Base-by-base conservation (phyloP, 78 protist species). In the Corallochytrium limacisporum region DNA sequence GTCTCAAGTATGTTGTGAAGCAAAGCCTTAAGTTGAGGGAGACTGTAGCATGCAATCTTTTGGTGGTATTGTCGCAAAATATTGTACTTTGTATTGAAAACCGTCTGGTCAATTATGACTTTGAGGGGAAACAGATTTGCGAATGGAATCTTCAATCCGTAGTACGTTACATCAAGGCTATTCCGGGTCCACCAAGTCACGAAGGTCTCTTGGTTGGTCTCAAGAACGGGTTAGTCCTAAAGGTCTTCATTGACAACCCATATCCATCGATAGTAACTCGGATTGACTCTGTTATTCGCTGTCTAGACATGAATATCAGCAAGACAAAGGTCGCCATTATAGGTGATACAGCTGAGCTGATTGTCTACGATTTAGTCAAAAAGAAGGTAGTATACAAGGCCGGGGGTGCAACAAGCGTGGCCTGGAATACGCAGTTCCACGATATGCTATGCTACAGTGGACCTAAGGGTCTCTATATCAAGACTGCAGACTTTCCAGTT, bases 91-190 rank as follows among this genome's bases (percentile, higher is more conserved):
- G 86, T 72, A 74, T 33, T 28, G 76, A 51, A 18, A 2, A n/a
- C 7, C 2, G 31, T 4, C 79, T 79, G 48, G 26, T 28, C 24
- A 62, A 4, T 15, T 33, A 7, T 4, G 22, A 7, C 32, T 33
- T 28, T 44, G 38, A 33, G 86, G 82, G 29, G 46, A 0, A 24
- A 28, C 1, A 9, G 75, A 32, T 47, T n/a, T 59, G 83, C 37
- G 89, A 82, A 53, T 87, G 93, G 93, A 62, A 13, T 15, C 4
- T 83, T 32, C 86, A 80, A 8, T 39, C 79, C 2, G 38, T 46
- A 6, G 79, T 88, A 31, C 84, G 84, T 16, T 88, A 79, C 85
- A 65, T 83, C 79, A 80, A 84, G 53, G 84, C 77, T 2, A 44
- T 77, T 20, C 89, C 87, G 32, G 92, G 92, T 4, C 82, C 79